A percentile compares a stretch with the other conserved stretches of the same genome.
These are phyloP conservation scores for Furculomyces boomerangus DNA, from an alignment of 371 early-diverging fungal species.

Conservation along the genomic window DNA sequence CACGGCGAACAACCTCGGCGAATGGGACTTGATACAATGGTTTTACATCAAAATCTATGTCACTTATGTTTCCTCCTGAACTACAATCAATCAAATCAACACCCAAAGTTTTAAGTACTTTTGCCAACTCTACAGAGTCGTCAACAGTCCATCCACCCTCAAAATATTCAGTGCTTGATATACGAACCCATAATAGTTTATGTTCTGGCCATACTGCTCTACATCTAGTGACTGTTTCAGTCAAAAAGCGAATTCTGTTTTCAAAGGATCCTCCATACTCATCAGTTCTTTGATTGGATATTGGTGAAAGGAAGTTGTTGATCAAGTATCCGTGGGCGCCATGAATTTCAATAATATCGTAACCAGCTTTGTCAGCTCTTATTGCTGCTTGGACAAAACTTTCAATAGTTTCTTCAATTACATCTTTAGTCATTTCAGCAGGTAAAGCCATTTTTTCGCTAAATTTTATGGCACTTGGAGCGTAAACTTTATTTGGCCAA, in stretches of 20 bases:
- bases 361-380: constrained; percentile 55
- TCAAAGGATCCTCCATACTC: constrained; percentile 61
- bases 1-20: constrained; percentile 33
- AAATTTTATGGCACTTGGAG: constrained; percentile 38
- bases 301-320: constrained; percentile 57
- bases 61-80: constrained; percentile 36
- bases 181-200: constrained; percentile 61
- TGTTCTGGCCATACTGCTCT: constrained; percentile 50
- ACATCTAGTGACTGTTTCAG: constrained; percentile 43
- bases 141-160: constrained; percentile 41
- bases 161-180: constrained; percentile 53
- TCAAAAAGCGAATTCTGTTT: constrained; percentile 47
- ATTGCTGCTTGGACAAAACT: constrained; percentile 51
- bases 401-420: constrained; percentile 35
- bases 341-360: constrained; percentile 78
- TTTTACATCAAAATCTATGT: constrained; percentile 27
- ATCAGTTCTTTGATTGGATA: constrained; percentile 68
- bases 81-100: constrained; percentile 62
- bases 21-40: constrained; percentile 58
- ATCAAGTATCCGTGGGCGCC: constrained; percentile 64
- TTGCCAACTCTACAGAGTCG: constrained; percentile 39
- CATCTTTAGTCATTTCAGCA: constrained; percentile 33
- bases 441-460: constrained; percentile 31
- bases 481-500: constrained; percentile 59
- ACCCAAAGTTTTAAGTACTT: constrained; percentile 32